Base-by-base conservation (phyloP, 345 rosid species). In the Psidium friedrichsthalianum region DNA sequence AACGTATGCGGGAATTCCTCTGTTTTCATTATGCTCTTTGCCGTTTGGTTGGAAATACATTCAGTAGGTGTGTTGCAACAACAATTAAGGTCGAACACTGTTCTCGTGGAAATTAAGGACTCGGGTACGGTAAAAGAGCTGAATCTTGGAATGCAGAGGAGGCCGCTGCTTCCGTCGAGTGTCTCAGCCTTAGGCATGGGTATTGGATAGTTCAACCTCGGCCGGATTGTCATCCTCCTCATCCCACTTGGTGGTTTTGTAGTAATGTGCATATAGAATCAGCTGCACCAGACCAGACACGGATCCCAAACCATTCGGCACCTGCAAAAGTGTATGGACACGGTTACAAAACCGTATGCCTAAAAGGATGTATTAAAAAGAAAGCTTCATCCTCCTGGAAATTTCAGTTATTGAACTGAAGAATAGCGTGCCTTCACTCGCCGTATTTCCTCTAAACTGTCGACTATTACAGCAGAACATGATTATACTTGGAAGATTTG, bases 251-350 rank as follows among this genome's bases (percentile, higher is more conserved):
- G 97, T 93, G 7, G 92, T 85, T 82, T 61, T 89, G 82, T 90
- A 92, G 88, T 85, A 93, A 47, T 56, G 58, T 44, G 80, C 90
- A 47, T 92, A 93, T 24, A 91, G 83, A 82, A 88, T 51, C 54
- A 94, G 88, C 87, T 94, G 97, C 12, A 90, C 24, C 78, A 85
- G 13, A 42, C 95, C 97, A n/a, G 93, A 90, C 51, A 93, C 2
- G 3, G 93, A 5, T 86, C 96, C 96, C 86, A 93, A 86, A 24
- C 81, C 85, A 86, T 92, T 93, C 81, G 95, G 94, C 78, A 92
- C 56, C 90, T 92, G 84, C 54, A n/a, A 57, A 20, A 8, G 22
- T 69, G 47, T 3, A 27, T 42, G 76, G 42, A 20, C 51, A 74
- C 21, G 24, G 11, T 15, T 16, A 51, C 82, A 21, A 54, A 52